Conservation (phyloP, 305 asterid species). For the Fraxinus paxiana region DNA sequence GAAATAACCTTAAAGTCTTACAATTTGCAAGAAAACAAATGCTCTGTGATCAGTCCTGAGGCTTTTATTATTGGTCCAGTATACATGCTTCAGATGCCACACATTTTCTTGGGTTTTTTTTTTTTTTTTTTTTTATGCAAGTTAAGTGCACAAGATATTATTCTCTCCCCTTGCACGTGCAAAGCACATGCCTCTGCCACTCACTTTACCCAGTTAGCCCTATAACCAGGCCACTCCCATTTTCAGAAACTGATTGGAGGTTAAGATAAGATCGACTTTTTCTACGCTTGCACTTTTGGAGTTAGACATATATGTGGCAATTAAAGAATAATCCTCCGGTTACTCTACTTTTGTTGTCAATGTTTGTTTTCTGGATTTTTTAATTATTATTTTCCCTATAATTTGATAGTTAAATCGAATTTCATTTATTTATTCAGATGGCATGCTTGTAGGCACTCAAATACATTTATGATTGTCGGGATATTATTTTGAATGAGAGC, state of each 20-base stretch:
- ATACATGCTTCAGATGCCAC: not conserved
- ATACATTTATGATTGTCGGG: slow-evolving; percentile 11
- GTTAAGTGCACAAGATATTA: not conserved
- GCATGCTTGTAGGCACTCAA: slow-evolving; percentile 1
- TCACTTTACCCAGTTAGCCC: not conserved
- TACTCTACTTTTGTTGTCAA: not conserved
- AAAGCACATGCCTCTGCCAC: not conserved
- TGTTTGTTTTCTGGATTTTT: not conserved
- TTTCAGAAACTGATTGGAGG: not conserved
- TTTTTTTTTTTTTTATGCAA: not conserved
- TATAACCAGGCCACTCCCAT: not conserved
- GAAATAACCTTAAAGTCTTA: too few relatives aligned
- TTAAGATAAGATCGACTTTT: not conserved
- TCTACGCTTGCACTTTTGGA: not conserved
- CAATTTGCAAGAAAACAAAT: not conserved
- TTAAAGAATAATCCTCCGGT: not conserved
- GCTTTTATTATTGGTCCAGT: not conserved
- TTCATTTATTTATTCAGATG: not conserved
- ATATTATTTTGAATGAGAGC: not conserved
- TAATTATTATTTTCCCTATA: not conserved
- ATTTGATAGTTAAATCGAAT: not conserved
- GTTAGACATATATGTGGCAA: not conserved
- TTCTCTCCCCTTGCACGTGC: not conserved
- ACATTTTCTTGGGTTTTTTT: not conserved
- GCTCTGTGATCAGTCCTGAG: not conserved